Conservation (phyloP, 2,329 filamentous ascomycete species). For the Ophiostoma piceae region DNA sequence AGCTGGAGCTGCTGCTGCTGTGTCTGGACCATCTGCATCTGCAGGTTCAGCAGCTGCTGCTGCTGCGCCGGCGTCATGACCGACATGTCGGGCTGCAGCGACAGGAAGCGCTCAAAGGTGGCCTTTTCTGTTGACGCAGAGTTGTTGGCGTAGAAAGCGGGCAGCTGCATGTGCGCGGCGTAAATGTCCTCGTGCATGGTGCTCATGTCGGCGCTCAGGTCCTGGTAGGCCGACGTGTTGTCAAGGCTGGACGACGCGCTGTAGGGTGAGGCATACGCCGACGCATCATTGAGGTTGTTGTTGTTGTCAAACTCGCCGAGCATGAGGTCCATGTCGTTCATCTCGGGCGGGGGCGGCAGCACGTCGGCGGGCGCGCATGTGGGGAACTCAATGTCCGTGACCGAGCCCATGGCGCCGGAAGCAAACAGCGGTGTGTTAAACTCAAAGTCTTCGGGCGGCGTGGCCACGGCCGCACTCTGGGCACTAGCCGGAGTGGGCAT, state of each 20-base stretch:
- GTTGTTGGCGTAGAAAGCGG: conserved; percentile 42
- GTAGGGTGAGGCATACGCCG: conserved; percentile 45
- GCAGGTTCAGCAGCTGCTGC: conserved; percentile 23
- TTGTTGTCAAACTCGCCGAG: background rate
- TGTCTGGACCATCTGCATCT: conserved; percentile 17
- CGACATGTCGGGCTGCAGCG: conserved; percentile 36
- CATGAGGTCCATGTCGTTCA: conserved; percentile 39
- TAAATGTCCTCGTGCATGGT: conserved; percentile 60
- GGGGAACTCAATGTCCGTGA: conserved; percentile 42
- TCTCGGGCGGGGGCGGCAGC: conserved; percentile 32
- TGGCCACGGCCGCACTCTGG: conserved; percentile 50
- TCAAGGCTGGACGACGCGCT: conserved; percentile 38
- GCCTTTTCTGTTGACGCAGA: conserved; percentile 35
- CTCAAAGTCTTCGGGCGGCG: conserved; percentile 49
- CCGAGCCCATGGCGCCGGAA: background rate
- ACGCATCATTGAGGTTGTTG: conserved; percentile 44
- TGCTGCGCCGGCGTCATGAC: conserved; percentile 25
- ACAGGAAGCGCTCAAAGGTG: conserved; percentile 34
- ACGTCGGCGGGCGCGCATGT: conserved; percentile 29
- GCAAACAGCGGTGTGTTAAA: conserved; percentile 12
- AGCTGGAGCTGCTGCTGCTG: conserved; percentile 4
- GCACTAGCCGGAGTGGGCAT: conserved; percentile 59
- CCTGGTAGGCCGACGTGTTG: conserved; percentile 55
- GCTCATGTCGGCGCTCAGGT: conserved; percentile 56
- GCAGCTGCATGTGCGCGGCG: conserved; percentile 49